These are phyloP conservation scores for Caloboletus inedulis DNA, from an alignment of 1,284 basidiomycete species.

Conservation along the genomic window DNA sequence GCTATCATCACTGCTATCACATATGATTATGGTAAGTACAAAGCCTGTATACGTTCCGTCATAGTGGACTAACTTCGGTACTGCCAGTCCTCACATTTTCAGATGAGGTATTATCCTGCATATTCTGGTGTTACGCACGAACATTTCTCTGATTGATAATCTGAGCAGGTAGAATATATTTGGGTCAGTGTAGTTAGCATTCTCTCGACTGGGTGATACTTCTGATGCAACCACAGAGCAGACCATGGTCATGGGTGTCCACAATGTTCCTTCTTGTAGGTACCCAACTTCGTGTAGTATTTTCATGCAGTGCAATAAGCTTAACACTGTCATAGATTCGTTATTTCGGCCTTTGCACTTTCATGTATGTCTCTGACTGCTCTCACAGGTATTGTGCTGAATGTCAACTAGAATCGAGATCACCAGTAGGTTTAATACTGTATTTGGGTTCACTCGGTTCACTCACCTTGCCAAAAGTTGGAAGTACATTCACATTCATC, in stretches of 20 bases:
- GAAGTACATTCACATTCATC: background rate
- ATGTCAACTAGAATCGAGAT: background rate
- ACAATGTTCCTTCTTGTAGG: background rate
- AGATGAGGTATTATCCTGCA: background rate
- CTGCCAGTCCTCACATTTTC: background rate
- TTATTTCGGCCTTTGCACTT: conserved; percentile 10
- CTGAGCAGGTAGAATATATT: background rate
- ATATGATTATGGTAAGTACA: background rate
- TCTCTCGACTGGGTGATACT: background rate
- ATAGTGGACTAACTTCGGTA: background rate
- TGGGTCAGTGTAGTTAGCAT: background rate
- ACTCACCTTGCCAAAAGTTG: background rate
- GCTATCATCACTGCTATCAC: background rate
- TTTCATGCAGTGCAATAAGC: background rate
- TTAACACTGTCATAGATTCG: conserved; percentile 1
- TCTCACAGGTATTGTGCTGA: background rate
- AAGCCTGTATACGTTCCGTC: background rate
- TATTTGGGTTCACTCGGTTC: background rate
- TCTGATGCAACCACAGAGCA: background rate
- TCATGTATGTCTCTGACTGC: background rate
- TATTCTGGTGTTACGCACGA: background rate
- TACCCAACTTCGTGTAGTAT: background rate
- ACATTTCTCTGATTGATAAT: background rate
- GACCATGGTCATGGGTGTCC: background rate
- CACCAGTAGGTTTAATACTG: background rate